phyloP scores from a whole-genome alignment of 305 asterid genomes.

The Rubia peregrina region DNA sequence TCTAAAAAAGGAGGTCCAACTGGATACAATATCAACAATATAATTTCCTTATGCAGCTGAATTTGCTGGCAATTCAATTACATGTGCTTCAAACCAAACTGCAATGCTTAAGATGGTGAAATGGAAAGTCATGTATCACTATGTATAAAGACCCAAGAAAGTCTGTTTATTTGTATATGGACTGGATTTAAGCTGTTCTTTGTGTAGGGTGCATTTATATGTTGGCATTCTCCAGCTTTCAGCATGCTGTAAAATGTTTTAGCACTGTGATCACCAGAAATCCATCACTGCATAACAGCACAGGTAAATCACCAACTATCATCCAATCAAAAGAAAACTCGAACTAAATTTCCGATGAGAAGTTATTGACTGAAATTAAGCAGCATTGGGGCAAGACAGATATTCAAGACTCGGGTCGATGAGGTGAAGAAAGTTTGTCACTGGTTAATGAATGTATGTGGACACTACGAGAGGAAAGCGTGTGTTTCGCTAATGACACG shows the following conservation, averaged over 20 bases:
- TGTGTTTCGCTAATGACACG: background rate
- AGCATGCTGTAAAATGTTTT: conserved; percentile 36
- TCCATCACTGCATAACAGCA: conserved; percentile 67
- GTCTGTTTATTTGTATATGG: background rate
- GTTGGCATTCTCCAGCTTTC: conserved; percentile 39
- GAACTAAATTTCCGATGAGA: background rate
- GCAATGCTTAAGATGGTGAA: background rate
- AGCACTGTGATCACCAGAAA: conserved; percentile 48
- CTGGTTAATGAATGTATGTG: background rate
- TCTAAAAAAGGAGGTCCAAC: no score
- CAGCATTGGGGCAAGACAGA: background rate
- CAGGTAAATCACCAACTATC: background rate
- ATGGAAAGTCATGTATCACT: background rate
- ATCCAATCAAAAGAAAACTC: background rate
- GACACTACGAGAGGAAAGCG: background rate
- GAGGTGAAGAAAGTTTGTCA: background rate
- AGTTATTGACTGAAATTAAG: background rate
- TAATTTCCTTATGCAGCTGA: background rate
- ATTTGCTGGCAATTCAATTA: background rate
- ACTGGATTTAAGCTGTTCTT: background rate
- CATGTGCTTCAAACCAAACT: background rate
- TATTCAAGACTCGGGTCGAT: background rate
- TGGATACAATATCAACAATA: no score
- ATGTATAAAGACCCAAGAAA: background rate
- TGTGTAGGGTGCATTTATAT: conserved; percentile 8